Evolutionary conservation across 768 basidiomycete genomes (phyloP), one percentile per base, ranked within the genome.

Genomic region (Leccinum broughii): DNA sequence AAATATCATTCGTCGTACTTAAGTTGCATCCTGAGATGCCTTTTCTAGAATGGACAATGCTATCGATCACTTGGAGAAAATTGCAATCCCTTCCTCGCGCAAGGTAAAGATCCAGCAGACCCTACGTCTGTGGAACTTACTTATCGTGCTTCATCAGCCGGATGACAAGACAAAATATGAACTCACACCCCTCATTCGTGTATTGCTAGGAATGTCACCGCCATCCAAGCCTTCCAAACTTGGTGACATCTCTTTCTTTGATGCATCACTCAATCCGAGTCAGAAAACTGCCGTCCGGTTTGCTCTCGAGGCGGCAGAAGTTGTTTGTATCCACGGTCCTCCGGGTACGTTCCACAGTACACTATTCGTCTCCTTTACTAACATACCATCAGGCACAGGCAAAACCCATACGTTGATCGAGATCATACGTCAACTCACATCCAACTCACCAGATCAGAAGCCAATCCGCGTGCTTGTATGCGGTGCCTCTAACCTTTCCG

Each of bases 391-490:
- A 87, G 88, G 92, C 60, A 96, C 95, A 3, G 96, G 96, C 7
- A 98, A 98, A 78, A 99, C 96, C 0, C 92, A 94, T 65, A 97
- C 96, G 0, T 80, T 99, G 17, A 89, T 98, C 35, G 96, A 99
- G 73, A 83, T 97, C 54, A 92, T 98, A 60, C 86, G 92, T 30
- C 95, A 98, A 68, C 75, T 95, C 24, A 85, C 86, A 2, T 76
- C 80, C 4, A 77, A 82, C 0, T 63, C 80, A 2, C 63, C 72
- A 14, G 56, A 57, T 28, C 78, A 81, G 14, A 83, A 81, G 61
- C 78, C 84, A 3, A 75, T 79, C 39, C 83, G 88, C 34, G 76
- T 97, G 4, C 84, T 98, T 13, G 88, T 98, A 4, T 97, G 95
- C 68, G 94, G 95, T 22, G 95, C 94, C 8, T 94, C 92, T 3